Evolutionary conservation across 768 basidiomycete species (phyloP), one percentile per base, ranked within the genome.

Genomic region (Auricularia heimuer): DNA sequence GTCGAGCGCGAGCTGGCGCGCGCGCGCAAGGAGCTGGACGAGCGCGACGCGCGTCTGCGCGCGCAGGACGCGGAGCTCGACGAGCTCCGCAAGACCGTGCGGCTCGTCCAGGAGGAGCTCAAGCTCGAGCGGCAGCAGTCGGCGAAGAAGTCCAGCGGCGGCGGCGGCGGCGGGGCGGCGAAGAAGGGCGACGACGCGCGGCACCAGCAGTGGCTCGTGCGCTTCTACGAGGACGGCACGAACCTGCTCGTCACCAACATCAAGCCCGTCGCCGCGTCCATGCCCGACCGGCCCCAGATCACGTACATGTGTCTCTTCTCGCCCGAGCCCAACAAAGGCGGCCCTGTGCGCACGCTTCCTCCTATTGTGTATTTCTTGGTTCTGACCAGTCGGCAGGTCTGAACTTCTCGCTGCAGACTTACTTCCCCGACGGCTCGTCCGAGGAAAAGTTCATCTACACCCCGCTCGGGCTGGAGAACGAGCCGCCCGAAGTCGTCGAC

Each of bases 171-270:
- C 47, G 47, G 18, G 1, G 47, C 11, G 8, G 12, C 1, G 36
- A 65, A 61, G 47, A 18, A 6, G 11, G 47, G 21, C 18, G 47
- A 18, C 47, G 47, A 51, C 2, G 47, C 47, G 47, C 18, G 85
- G 87, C 67, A 83, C 83, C 4, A 86, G 86, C 71, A 81, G 84
- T 68, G 75, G 77, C 3, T 87, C 54, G 80, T 93, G 69, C 80
- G 79, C 62, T 83, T 95, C 67, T 96, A 96, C 72, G 92, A 94
- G 73, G 92, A 94, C 70, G 74, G 92, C 68, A 92, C 91, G 1
- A 91, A 93, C 69, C 76, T 95, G 29, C 79, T 91, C 45, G 81
- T 95, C 29, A 78, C 83, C 3, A 82, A 79, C 47, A 51, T 51
- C 47, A 21, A 18, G 18, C 47, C 14, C 47, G 6, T 51, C 6